These are phyloP conservation scores for Metarhizium sp. DNA, from an alignment of 2,329 filamentous ascomycete genomes.

Conservation along the genomic window DNA sequence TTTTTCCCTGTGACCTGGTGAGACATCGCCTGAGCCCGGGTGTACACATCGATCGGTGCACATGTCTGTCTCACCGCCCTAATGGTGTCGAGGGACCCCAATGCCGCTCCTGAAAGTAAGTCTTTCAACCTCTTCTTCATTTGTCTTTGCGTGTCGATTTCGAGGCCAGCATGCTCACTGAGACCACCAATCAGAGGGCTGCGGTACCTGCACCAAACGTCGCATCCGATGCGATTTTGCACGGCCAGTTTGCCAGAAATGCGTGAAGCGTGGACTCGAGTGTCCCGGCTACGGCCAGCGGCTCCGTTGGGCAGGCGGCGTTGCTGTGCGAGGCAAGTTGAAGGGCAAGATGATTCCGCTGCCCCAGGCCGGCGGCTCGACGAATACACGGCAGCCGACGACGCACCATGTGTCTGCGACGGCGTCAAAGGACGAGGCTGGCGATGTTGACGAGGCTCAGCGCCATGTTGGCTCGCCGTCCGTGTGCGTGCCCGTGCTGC, in stretches of 20 bases:
- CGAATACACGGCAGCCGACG: background rate
- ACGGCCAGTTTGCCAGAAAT: constrained; percentile 17
- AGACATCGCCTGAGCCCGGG: background rate
- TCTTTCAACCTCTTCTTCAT: background rate
- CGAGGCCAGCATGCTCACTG: background rate
- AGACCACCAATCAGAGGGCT: constrained; percentile 9
- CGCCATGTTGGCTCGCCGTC: background rate
- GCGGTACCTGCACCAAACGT: constrained; percentile 17
- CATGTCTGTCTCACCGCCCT: background rate
- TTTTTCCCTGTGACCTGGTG: background rate
- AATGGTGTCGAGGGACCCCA: background rate
- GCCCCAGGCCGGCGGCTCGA: background rate
- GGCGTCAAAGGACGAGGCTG: background rate
- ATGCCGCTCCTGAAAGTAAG: background rate
- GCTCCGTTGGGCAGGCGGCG: constrained; percentile 19
- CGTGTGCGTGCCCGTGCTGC: background rate
- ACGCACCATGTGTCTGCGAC: background rate
- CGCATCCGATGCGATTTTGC: constrained; percentile 19
- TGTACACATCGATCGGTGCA: background rate
- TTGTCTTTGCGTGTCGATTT: background rate
- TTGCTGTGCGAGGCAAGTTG: constrained; percentile 16
- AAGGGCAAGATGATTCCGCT: constrained; percentile 13
- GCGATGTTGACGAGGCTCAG: background rate
- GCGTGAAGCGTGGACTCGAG: constrained; percentile 17
- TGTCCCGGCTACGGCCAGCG: constrained; percentile 18